A percentile compares a stretch with the other conserved stretches of the same genome.
Conservation (phyloP, 768 basidiomycete genomes). For the Obba rivulosa region DNA sequence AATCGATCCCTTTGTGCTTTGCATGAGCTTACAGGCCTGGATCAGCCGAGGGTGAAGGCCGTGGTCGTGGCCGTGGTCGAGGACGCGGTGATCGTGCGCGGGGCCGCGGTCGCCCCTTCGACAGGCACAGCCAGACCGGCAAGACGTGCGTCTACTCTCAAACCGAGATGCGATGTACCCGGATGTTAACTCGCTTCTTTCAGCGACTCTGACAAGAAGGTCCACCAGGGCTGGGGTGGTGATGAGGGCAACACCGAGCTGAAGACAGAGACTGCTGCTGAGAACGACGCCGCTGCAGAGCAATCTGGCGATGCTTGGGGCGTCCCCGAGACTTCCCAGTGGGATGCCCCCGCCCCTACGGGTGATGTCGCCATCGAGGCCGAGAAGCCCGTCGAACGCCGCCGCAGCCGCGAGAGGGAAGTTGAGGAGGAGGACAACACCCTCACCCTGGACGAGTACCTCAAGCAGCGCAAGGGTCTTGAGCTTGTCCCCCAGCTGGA, state of each 20-base stretch:
- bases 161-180: neutral
- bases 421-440: conserved; percentile 90
- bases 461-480: conserved; percentile 69
- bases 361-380: conserved; percentile 27
- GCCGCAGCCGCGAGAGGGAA: conserved; percentile 48
- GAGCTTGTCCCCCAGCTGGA: conserved; percentile 73
- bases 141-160: conserved; percentile 52
- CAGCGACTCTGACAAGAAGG: conserved; percentile 93
- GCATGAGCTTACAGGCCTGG: neutral
- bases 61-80: conserved; percentile 34
- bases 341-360: conserved; percentile 23
- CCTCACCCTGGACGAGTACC: conserved; percentile 89
- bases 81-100: conserved; percentile 45
- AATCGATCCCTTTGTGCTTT: too few relatives aligned
- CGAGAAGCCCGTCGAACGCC: conserved; percentile 28
- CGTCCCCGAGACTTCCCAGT: conserved; percentile 25
- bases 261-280: conserved; percentile 73
- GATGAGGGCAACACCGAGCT: conserved; percentile 84
- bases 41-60: conserved; percentile 38
- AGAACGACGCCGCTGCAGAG: conserved; percentile 62
- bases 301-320: conserved; percentile 33
- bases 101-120: conserved; percentile 70
- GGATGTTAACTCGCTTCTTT: conserved; percentile 2
- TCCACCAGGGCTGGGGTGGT: conserved; percentile 93
- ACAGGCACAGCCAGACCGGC: conserved; percentile 84